Evolutionary conservation across 306 rosid species (phyloP), one percentile per base, ranked within the genome.

Genomic region (Inga oerstediana): DNA sequence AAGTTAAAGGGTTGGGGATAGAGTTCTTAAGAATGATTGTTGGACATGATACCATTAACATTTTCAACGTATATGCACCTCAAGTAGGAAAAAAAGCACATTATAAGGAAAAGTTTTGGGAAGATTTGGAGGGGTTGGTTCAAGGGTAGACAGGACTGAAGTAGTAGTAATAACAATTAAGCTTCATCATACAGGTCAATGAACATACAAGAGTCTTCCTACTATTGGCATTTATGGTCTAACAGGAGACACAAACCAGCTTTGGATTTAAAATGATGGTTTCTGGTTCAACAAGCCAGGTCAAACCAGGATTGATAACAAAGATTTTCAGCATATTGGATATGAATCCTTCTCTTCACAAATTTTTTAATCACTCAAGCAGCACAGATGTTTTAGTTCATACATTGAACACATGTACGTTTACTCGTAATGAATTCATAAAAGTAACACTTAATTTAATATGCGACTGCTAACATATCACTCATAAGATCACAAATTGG

Each of bases 401-500:
- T 34, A 54, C 46, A 64, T 12, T 59, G 41, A 30, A 13, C 9
- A 64, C 20, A 64, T 64, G 20, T 10, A 22, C 6, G 0, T 59
- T 9, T 9, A 48, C 51, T 44, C n/a, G 3, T 59, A 45, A 72
- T 27, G 1, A 32, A 45, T 71, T 71, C 24, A 22, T 62, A 32
- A 27, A 19, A 8, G 14, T 3, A 48, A 59, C 16, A 39, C 8
- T 6, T 39, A 20, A 9, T 32, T 15, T 30, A 85, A 30, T 15
- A 61, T 58, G 64, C 39, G 54, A 27, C 46, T 41, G 35, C 65
- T 7, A 44, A 72, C 77, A 45, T 16, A 74, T 81, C 81, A 80
- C 75, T 51, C 79, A 79, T 58, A 76, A 84, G 71, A 85, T 41
- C 43, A 76, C 77, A 72, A 78, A 13, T 58, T 37, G 10, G 32